phyloP scores from a whole-genome alignment of 345 rosid species.

The Streptanthus diversifolius region DNA sequence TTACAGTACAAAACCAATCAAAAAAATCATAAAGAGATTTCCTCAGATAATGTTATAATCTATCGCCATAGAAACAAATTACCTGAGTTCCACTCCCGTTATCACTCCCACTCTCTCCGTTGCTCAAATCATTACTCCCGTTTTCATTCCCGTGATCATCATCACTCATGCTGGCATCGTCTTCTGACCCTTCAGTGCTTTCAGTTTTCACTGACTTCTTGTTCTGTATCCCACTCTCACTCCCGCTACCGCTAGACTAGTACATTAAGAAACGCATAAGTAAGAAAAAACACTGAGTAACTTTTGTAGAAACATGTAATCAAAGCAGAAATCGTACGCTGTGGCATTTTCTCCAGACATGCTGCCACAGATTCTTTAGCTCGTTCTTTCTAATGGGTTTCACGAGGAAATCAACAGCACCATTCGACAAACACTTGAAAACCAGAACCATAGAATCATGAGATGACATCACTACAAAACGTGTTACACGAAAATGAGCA shows the following conservation, averaged over 20 bases:
- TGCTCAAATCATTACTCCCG: constrained; percentile 39
- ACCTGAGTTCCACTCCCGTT: constrained; percentile 83
- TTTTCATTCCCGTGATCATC: constrained; percentile 42
- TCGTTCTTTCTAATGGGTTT: constrained; percentile 87
- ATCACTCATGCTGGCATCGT: constrained; percentile 39
- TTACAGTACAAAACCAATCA: constrained; percentile 6
- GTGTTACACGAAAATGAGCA: constrained; percentile 21
- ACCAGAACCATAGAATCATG: constrained; percentile 78
- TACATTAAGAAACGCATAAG: constrained; percentile 18
- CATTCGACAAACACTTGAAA: constrained; percentile 77
- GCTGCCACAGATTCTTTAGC: constrained; percentile 82
- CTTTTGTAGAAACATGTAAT: not conserved
- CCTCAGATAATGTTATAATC: not conserved
- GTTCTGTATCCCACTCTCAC: constrained; percentile 64
- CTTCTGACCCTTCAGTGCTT: constrained; percentile 45
- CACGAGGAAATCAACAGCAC: constrained; percentile 80
- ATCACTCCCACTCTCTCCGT: constrained; percentile 52
- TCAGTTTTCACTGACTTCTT: constrained; percentile 43
- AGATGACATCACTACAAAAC: constrained; percentile 77
- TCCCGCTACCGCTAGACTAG: constrained; percentile 74
- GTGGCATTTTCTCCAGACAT: constrained; percentile 82
- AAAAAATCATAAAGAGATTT: not conserved
- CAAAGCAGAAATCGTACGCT: constrained; percentile 48
- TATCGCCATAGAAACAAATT: constrained; percentile 4
- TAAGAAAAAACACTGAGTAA: not conserved